phyloP scores from a whole-genome alignment of 495 filamentous ascomycete genomes.

The Penicillium fimorum region DNA sequence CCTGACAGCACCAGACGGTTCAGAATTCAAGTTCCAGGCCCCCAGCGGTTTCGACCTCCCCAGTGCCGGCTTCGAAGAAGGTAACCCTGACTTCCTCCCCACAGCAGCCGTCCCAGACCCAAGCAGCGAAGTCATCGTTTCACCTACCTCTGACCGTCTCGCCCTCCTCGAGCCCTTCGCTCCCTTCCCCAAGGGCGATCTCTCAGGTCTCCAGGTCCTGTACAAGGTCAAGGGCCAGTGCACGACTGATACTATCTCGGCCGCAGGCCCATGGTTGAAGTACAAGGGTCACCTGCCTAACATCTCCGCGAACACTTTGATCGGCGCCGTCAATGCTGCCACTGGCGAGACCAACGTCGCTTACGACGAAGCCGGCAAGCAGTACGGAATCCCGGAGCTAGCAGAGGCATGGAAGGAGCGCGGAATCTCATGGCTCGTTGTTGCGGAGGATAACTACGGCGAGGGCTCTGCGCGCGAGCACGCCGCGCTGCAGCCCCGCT shows the following conservation, averaged over 20 bases:
- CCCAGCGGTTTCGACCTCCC: conserved; percentile 79
- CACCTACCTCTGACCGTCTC: conserved; percentile 81
- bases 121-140: conserved; percentile 61
- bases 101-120: conserved; percentile 64
- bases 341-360: conserved; percentile 91
- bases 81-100: conserved; percentile 73
- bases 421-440: conserved; percentile 76
- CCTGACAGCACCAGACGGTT: conserved; percentile 76
- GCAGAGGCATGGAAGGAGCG: conserved; percentile 74
- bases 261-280: conserved; percentile 95
- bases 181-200: conserved; percentile 74
- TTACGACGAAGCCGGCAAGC: conserved; percentile 71
- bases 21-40: conserved; percentile 80
- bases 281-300: conserved; percentile 99
- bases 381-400: conserved; percentile 74
- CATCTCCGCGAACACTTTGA: conserved; percentile 94
- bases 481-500: conserved; percentile 93
- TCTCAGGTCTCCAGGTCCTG: conserved; percentile 66
- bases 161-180: conserved; percentile 89
- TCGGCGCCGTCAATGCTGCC: conserved; percentile 86
- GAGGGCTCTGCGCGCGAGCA: conserved; percentile 94
- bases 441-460: conserved; percentile 97
- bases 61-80: conserved; percentile 70
- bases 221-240: conserved; percentile 97
- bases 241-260: conserved; percentile 98